These are phyloP conservation scores for Claviceps africana DNA, from an alignment of 2,329 filamentous ascomycete species.

Conservation along the genomic window DNA sequence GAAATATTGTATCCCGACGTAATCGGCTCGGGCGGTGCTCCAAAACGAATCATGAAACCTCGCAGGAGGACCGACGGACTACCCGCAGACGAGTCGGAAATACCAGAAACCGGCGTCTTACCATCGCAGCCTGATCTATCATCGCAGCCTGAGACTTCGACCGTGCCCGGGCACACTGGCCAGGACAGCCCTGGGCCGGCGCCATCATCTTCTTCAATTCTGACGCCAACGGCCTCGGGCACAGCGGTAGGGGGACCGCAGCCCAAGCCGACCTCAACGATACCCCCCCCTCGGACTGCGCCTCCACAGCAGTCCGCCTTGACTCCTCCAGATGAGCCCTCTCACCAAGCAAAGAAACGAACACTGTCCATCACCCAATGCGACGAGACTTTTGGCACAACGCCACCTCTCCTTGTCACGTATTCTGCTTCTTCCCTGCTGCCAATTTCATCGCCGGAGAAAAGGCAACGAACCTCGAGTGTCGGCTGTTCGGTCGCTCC, in stretches of 20 bases:
- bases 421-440: constrained; percentile 20
- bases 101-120: constrained; percentile 33
- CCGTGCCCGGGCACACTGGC: constrained; percentile 10
- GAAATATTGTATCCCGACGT: constrained; percentile 47
- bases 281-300: constrained; percentile 25
- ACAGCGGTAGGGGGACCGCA: constrained; percentile 11
- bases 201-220: constrained; percentile 15
- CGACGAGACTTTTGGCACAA: constrained; percentile 10
- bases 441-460: constrained; percentile 17
- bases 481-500: constrained; percentile 8
- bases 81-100: constrained; percentile 31
- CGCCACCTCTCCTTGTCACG: constrained; percentile 10
- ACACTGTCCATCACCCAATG: constrained; percentile 14
- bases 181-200: constrained; percentile 14
- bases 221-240: constrained; percentile 16
- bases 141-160: too few species aligned
- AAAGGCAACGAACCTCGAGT: constrained; percentile 20
- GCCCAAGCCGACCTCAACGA: constrained; percentile 17
- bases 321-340: constrained; percentile 41
- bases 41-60: constrained; percentile 44
- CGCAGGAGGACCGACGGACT: constrained; percentile 34
- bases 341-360: constrained; percentile 30
- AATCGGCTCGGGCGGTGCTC: constrained; percentile 43
- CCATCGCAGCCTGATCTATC: constrained; percentile 30
- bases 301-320: constrained; percentile 30